Base-by-base conservation (phyloP, 352 stramenopile species). In the Blastocystis sp. region DNA sequence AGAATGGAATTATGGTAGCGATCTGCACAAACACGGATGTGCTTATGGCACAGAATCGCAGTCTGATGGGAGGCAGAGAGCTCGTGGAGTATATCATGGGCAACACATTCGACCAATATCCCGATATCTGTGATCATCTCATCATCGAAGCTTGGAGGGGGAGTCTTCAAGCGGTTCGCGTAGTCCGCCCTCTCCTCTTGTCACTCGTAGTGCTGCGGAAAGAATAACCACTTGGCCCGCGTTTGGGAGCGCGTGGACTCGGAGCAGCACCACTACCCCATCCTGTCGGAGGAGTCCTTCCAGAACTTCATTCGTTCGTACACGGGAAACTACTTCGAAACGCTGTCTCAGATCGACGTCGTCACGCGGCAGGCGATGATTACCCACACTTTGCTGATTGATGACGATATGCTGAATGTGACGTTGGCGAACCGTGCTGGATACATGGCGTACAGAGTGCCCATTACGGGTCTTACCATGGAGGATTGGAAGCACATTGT, bases 111-210 rank as follows among this genome's bases (percentile, higher is more conserved):
- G 56, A 64, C 61, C 28, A 61, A n/a, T 84, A 84, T 45, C 74
- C 74, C 4, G 52, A 84, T 67, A 84, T 84, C 4, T 84, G 74
- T 23, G 56, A 84, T 52, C 74, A 64, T n/a, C 60, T 84, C 21
- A 53, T 84, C n/a, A 84, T 84, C 43, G 74, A 84, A 84, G 74
- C 74, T 5, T 84, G 74, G 74, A 66, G 74, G 45, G 74, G 74
- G 0, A 69, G 28, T 28, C 1, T 23, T 38, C 52, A 84, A 21
- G 74, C 56, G 17, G 45, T 64, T 70, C 52, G 52, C 10, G 74
- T 84, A 67, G 3, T 0, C 53, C 7, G 0, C 28, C 9, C 17
- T 11, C 53, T 2, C 0, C 14, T 48, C 56, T 67, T 71, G 45
- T 52, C 3, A 74, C 7, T 14, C 45, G 19, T 84, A 84, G 74